A percentile compares a stretch with the other conserved stretches of the same genome.
Evolutionary conservation across 1,139 yeast species (phyloP).

Genomic region (Hansenula lynferdii): DNA sequence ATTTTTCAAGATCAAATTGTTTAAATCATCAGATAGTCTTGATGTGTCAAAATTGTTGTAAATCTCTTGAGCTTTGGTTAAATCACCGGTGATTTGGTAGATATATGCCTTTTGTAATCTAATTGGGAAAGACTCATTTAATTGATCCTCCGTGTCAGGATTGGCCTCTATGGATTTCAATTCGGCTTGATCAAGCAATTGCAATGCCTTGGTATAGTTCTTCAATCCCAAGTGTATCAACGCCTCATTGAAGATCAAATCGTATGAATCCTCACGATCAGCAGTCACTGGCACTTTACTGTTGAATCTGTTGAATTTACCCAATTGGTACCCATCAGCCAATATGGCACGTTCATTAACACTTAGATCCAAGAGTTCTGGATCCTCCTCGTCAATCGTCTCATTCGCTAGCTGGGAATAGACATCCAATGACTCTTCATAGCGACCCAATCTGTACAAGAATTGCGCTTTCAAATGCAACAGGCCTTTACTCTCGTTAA

Average conservation of each 20-base stretch:
- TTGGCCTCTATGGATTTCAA: conserved; percentile 32
- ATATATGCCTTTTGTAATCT: conserved; percentile 67
- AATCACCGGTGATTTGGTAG: conserved; percentile 42
- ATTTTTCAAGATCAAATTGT: conserved; percentile 25
- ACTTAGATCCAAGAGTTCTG: conserved; percentile 50
- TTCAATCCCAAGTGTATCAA: conserved; percentile 35
- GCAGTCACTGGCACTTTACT: conserved; percentile 4
- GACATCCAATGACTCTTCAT: conserved; percentile 46
- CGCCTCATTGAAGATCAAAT: conserved; percentile 66
- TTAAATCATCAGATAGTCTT: conserved; percentile 21
- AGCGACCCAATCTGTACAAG: conserved; percentile 62
- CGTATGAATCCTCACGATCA: conserved; percentile 37
- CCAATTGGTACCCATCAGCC: conserved; percentile 35
- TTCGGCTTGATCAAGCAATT: conserved; percentile 37
- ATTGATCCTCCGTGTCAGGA: conserved; percentile 25
- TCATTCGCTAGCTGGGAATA: conserved; percentile 44
- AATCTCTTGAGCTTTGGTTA: conserved; percentile 37
- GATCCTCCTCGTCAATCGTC: conserved; percentile 19
- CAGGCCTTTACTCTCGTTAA: conserved; percentile 43
- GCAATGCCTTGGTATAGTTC: conserved; percentile 34
- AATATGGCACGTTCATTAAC: conserved; percentile 68
- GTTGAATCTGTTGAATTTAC: conserved; percentile 6
- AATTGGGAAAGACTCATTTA: conserved; percentile 56
- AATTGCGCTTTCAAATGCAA: conserved; percentile 82
- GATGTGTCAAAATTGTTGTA: conserved; percentile 27